Evolutionary conservation across 2,329 filamentous ascomycete genomes (phyloP).

Genomic region (Epichloe gansuensis): DNA sequence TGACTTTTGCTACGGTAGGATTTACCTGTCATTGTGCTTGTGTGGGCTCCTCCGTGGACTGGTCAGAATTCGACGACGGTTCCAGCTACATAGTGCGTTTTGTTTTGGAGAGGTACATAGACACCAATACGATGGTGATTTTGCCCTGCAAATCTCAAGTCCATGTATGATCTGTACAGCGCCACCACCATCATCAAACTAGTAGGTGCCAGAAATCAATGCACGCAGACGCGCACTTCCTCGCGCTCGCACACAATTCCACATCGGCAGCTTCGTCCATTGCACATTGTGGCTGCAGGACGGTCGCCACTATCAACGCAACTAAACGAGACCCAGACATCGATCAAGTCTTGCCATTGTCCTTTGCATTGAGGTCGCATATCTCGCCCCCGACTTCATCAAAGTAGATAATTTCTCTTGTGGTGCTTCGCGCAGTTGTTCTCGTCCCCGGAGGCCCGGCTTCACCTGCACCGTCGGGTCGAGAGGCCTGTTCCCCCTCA

Average conservation of each 20-base stretch:
- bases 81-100: too few species aligned
- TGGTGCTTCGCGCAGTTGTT: conserved; percentile 1
- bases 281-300: neutral
- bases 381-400: conserved; percentile 1
- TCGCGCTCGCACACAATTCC: neutral
- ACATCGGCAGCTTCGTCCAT: too few species aligned
- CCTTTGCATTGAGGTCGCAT: neutral
- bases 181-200: too few species aligned
- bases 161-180: too few species aligned
- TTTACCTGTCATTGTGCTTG: too few species aligned
- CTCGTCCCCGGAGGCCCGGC: neutral
- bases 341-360: conserved; percentile 3
- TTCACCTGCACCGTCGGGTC: neutral
- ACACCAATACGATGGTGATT: too few species aligned
- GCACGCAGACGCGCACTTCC: neutral
- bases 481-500: neutral
- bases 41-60: too few species aligned
- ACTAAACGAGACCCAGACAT: neutral
- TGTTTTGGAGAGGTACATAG: too few species aligned
- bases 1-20: too few species aligned
- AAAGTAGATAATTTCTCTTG: conserved; percentile 5
- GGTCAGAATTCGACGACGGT: too few species aligned
- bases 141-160: too few species aligned
- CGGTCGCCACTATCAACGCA: neutral
- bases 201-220: too few species aligned